Base-by-base conservation (phyloP, 805 yeast species). In the Myxozyma monticola region DNA sequence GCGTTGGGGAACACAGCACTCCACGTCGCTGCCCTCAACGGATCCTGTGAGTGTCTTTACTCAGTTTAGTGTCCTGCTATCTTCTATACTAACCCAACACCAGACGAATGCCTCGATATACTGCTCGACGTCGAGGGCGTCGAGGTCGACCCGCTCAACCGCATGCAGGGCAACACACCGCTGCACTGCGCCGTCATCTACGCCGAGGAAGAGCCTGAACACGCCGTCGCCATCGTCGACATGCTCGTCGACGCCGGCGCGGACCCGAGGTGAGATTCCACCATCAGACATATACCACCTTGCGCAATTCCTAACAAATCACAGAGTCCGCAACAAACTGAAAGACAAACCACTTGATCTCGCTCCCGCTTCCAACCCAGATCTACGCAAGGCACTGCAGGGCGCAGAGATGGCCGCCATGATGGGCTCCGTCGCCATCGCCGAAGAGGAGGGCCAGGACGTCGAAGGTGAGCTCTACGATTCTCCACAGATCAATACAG, bases 211-310 rank as follows among this genome's bases (percentile, higher is more conserved):
- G 96, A 91, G 63, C 87, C 93, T 0, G 96, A 87, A 52, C 89
- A 85, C 67, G 96, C 96, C 0, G 71, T 75, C 21, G 87, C 83
- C 59, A 74, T 89, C 29, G 72, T 83, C 10, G 95, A 87, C 62
- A 85, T 84, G 65, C 76, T 93, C 55, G 72, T 93, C 35, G 96
- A 90, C 62, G 96, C 95, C 25, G 98, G 99, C 2, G 83, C 93
- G 1, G 93, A 90, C 68, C 87, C 95, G 2, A 74, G 65, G 59
- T 61, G 14, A 14, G 60, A 47, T 22, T 2, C 1, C 4, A n/a
- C n/a, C n/a, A n/a, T n/a, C n/a, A n/a, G n/a, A 7, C 4, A 14
- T 21, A 33, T 33, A 33, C 14, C 31, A 10, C 34, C 3, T 12
- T 26, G 10, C 20, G 18, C 21, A 3, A 5, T 40, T 4, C 4